phyloP scores from a whole-genome alignment of 805 yeast genomes.

The Maudiozyma serrabonitensis region DNA sequence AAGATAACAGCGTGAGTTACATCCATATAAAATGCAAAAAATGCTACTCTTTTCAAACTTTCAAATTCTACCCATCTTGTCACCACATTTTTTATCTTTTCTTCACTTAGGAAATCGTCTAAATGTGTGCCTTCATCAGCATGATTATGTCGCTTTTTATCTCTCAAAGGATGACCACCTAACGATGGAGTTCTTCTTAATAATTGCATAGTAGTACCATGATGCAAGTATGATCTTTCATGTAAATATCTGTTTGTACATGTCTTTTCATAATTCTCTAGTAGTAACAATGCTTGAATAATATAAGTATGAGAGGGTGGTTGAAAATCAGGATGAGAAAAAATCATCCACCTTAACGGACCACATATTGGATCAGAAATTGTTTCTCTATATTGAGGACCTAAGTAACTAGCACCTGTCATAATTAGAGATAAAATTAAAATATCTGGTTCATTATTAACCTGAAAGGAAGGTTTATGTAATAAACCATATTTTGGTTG shows the following conservation, averaged over 20 bases:
- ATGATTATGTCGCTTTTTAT: conserved; percentile 1
- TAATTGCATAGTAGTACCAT: conserved; percentile 75
- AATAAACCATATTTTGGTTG: conserved; percentile 46
- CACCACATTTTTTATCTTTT: conserved; percentile 17
- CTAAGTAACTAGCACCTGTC: conserved; percentile 41
- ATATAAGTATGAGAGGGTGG: conserved; percentile 75
- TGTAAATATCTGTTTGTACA: conserved; percentile 60
- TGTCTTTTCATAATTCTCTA: conserved; percentile 76
- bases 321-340: conserved; percentile 59
- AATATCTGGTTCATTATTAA: conserved; percentile 42
- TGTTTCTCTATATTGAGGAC: conserved; percentile 18
- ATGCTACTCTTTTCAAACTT: conserved; percentile 65
- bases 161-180: conserved; percentile 54
- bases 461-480: conserved; percentile 40
- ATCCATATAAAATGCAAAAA: conserved; percentile 75
- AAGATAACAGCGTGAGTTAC: conserved; percentile 69
- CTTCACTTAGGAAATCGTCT: conserved; percentile 4
- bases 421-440: conserved; percentile 46
- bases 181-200: conserved; percentile 65
- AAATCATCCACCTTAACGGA: conserved; percentile 59
- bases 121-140: neutral
- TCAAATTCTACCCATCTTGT: conserved; percentile 70
- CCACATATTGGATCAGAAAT: conserved; percentile 30
- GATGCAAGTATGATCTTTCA: conserved; percentile 78
- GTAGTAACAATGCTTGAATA: conserved; percentile 57